Percentiles rank a stretch among this genome's conserved stretches.
Conservation (phyloP, 345 rosid species). For the Eucalyptus rudis region DNA sequence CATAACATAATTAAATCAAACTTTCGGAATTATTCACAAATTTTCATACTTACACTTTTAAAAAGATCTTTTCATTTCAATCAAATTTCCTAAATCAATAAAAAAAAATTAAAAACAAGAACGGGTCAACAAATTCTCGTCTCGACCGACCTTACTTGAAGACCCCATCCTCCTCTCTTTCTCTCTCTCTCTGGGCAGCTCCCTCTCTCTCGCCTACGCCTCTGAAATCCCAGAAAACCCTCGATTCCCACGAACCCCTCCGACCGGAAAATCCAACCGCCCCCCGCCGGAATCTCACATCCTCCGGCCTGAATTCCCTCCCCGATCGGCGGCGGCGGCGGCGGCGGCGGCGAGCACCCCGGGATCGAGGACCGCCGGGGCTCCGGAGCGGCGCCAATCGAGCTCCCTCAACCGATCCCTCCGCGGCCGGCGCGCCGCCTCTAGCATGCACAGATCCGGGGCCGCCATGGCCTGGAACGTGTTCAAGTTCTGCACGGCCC, state of each 20-base stretch:
- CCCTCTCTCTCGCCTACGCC: not conserved
- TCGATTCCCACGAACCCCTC: not conserved
- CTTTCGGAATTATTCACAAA: not conserved
- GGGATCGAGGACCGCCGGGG: not conserved
- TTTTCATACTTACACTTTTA: not conserved
- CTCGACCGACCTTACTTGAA: not conserved
- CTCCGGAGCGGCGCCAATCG: not conserved
- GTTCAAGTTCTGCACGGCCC: constrained; percentile 89
- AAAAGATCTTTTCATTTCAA: not conserved
- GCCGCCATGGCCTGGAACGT: constrained; percentile 99
- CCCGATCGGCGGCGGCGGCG: not conserved
- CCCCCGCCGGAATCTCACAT: not conserved
- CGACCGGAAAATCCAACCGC: not conserved
- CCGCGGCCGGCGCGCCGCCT: not conserved
- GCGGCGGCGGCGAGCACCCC: not conserved
- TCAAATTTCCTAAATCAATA: not conserved
- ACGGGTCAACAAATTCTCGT: not conserved
- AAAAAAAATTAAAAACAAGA: not conserved
- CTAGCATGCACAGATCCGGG: constrained; percentile 90
- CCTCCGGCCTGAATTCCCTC: not conserved
- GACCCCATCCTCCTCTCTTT: not conserved
- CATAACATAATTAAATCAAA: too few species aligned
- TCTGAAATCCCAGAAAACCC: not conserved
- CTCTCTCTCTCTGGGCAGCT: not conserved
- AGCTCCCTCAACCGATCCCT: not conserved